Evolutionary conservation across 1,284 basidiomycete genomes (phyloP).

Genomic region (Ustilago trichophora): DNA sequence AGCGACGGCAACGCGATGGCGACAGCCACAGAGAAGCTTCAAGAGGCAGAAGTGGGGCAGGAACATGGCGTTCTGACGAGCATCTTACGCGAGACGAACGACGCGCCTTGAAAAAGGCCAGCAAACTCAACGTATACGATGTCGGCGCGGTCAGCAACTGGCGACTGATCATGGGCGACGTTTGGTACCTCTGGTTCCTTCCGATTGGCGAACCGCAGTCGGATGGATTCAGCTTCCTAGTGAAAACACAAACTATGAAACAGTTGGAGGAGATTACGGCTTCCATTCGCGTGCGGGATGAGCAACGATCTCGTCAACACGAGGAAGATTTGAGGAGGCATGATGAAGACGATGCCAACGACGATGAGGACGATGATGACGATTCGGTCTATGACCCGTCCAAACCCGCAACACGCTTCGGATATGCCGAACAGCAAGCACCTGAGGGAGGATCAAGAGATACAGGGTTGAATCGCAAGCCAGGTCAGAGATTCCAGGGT

Average conservation of each 20-base stretch:
- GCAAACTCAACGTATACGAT: constrained; percentile 61
- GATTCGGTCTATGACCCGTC: constrained; percentile 34
- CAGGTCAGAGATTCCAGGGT: constrained; percentile 29
- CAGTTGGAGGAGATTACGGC: constrained; percentile 48
- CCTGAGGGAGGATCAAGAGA: background rate
- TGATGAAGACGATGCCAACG: background rate
- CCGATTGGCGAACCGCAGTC: constrained; percentile 50
- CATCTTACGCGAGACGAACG: constrained; percentile 50
- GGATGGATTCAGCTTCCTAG: constrained; percentile 44
- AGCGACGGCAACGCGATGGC: background rate
- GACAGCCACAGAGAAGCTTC: background rate
- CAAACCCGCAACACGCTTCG: constrained; percentile 13
- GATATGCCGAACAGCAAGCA: too few species aligned
- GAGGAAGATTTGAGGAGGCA: background rate
- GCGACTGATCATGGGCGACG: constrained; percentile 51
- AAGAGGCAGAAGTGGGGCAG: background rate
- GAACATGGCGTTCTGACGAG: constrained; percentile 48
- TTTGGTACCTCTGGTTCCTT: constrained; percentile 50
- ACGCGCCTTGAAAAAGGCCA: constrained; percentile 47
- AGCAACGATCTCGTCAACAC: background rate
- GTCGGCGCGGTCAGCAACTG: constrained; percentile 52
- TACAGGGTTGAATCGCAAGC: constrained; percentile 12
- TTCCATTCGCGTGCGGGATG: constrained; percentile 16
- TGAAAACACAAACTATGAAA: constrained; percentile 35
- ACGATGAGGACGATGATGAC: constrained; percentile 16